Evolutionary conservation across 176 grass and related monocot species (phyloP).

Genomic region (Juncus effusus): DNA sequence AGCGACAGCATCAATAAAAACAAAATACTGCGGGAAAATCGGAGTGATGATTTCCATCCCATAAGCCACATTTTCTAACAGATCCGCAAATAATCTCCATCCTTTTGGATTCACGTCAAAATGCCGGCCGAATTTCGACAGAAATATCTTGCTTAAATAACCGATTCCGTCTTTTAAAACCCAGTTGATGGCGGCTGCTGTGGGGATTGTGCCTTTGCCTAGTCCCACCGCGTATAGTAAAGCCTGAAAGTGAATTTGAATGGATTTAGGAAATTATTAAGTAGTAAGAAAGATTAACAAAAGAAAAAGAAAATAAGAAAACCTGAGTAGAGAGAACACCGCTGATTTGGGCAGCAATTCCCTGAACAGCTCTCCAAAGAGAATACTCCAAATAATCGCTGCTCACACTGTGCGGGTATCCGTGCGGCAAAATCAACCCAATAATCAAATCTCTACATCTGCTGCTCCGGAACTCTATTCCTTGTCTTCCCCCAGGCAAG

Average conservation of each 20-base stretch:
- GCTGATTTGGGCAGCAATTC: constrained; percentile 81
- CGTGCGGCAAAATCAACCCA: constrained; percentile 56
- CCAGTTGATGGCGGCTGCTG: constrained; percentile 83
- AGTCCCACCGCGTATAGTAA: constrained; percentile 83
- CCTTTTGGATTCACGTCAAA: constrained; percentile 96
- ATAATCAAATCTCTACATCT: constrained; percentile 17
- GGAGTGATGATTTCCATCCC: constrained; percentile 92
- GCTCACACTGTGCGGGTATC: constrained; percentile 82
- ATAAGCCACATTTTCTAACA: constrained; percentile 81
- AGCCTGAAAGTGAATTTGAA: constrained; percentile 39
- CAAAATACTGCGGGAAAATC: constrained; percentile 80
- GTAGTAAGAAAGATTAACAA: neutral
- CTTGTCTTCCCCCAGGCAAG: neutral
- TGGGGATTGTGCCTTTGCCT: constrained; percentile 82
- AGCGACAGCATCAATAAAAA: constrained; percentile 74
- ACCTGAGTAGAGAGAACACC: constrained; percentile 91
- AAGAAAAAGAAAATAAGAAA: neutral
- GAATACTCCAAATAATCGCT: constrained; percentile 83
- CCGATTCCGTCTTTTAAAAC: constrained; percentile 87
- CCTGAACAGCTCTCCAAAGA: constrained; percentile 75
- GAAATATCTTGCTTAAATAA: constrained; percentile 86
- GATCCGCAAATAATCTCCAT: constrained; percentile 77
- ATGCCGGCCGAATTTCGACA: constrained; percentile 85
- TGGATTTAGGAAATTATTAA: constrained; percentile 7
- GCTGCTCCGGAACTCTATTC: constrained; percentile 40